phyloP scores from a whole-genome alignment of 331 rosid genomes.

The Rhamnella rubrinervis region DNA sequence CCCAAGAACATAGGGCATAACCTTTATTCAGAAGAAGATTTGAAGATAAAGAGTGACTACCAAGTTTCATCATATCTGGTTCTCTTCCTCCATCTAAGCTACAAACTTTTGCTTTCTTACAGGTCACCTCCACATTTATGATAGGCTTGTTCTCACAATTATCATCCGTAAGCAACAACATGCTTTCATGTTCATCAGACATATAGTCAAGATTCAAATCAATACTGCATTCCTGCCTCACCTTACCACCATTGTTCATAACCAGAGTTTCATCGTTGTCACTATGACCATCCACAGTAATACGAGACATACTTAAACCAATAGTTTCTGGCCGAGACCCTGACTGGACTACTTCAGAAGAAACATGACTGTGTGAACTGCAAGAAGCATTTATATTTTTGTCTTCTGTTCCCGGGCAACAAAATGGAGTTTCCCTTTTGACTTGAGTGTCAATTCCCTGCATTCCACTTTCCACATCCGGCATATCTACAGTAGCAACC shows the following conservation, averaged over 20 bases:
- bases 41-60: slow-evolving; percentile 21
- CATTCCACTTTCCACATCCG: slow-evolving; percentile 27
- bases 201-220: slow-evolving; percentile 57
- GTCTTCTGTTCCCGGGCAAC: slow-evolving; percentile 36
- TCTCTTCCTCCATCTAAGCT: slow-evolving; percentile 25
- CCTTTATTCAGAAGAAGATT: slow-evolving; percentile 24
- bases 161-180: slow-evolving; percentile 28
- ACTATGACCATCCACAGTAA: slow-evolving; percentile 41
- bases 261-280: slow-evolving; percentile 29
- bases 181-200: slow-evolving; percentile 43
- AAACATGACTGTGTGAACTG: slow-evolving; percentile 47
- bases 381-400: slow-evolving; percentile 40
- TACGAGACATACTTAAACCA: slow-evolving; percentile 29
- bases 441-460: slow-evolving; percentile 22
- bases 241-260: slow-evolving; percentile 34
- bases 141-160: slow-evolving; percentile 25
- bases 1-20: slow-evolving; percentile 32
- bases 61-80: slow-evolving; percentile 35
- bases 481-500: slow-evolving; percentile 30
- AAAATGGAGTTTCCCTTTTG: slow-evolving; percentile 34
- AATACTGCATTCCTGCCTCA: slow-evolving; percentile 34
- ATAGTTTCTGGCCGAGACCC: slow-evolving; percentile 43
- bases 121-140: slow-evolving; percentile 1
- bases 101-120: no score
- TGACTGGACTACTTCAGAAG: slow-evolving; percentile 60